These are phyloP conservation scores for Mycogone perniciosa DNA, from an alignment of 2,329 filamentous ascomycete genomes.

Conservation along the genomic window DNA sequence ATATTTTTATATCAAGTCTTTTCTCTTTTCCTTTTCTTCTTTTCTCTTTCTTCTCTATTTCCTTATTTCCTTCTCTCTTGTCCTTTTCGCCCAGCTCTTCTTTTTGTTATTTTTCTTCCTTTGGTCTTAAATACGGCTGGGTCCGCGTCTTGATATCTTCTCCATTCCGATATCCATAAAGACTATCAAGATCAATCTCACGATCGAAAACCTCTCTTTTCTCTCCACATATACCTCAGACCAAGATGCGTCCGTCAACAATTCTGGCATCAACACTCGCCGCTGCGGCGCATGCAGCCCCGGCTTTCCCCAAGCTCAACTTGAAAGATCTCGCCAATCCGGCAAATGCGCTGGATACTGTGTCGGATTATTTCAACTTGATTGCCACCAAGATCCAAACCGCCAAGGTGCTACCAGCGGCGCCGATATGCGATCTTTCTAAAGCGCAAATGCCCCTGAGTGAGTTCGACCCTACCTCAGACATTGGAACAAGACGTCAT, in stretches of 20 bases:
- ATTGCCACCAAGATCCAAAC: slow-evolving; percentile 49
- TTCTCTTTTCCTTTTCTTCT: slow-evolving; percentile 19
- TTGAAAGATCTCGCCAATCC: slow-evolving; percentile 31
- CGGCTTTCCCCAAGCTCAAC: slow-evolving; percentile 33
- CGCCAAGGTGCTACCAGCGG: slow-evolving; percentile 33
- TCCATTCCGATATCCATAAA: background rate
- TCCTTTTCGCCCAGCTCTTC: slow-evolving; percentile 13
- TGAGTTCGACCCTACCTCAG: slow-evolving; percentile 25
- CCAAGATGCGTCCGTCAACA: slow-evolving; percentile 45
- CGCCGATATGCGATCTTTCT: slow-evolving; percentile 49
- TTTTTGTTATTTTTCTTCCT: slow-evolving; percentile 3
- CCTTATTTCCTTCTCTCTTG: slow-evolving; percentile 19
- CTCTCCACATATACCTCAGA: background rate
- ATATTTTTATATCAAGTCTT: slow-evolving; percentile 13
- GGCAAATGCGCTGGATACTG: slow-evolving; percentile 34
- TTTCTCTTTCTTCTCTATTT: slow-evolving; percentile 13
- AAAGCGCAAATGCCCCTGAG: slow-evolving; percentile 45
- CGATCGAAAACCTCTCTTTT: slow-evolving; percentile 1
- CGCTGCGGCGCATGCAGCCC: slow-evolving; percentile 41
- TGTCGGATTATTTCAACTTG: slow-evolving; percentile 57
- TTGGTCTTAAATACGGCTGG: background rate
- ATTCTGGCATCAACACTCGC: slow-evolving; percentile 40
- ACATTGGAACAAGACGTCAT: background rate
- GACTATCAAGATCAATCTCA: background rate
- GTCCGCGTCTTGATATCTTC: background rate